Evolutionary conservation across 148 eudicot species (phyloP), one percentile per base, ranked within the genome.

Genomic region (Simmondsia chinensis): DNA sequence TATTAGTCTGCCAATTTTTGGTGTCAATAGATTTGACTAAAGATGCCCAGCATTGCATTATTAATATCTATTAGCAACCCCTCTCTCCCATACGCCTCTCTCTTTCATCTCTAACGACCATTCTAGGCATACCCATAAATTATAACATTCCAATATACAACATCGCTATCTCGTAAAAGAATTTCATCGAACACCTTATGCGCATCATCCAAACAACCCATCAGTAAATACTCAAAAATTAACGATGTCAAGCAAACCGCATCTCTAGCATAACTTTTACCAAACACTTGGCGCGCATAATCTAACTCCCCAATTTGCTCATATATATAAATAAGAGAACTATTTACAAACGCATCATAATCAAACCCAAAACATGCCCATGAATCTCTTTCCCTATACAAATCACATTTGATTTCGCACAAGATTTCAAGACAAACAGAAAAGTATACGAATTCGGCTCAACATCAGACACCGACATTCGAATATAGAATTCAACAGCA

Each of bases 391-490:
- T 40, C n/a, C n/a, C n/a, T n/a, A n/a, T n/a, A n/a, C n/a, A n/a
- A 28, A 48, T 9, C 56, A 38, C 60, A 25, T 17, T 30, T n/a
- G n/a, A n/a, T n/a, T n/a, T n/a, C n/a, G n/a, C n/a, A n/a, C n/a
- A n/a, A n/a, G n/a, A n/a, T n/a, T n/a, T n/a, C n/a, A 82, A 62
- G 58, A 82, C 19, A 28, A 71, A 66, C 12, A 82, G 82, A 47
- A n/a, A n/a, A n/a, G n/a, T n/a, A n/a, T n/a, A n/a, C n/a, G n/a
- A n/a, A n/a, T n/a, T n/a, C n/a, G n/a, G n/a, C n/a, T n/a, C n/a
- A n/a, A n/a, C n/a, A n/a, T n/a, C n/a, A n/a, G n/a, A n/a, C n/a
- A n/a, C n/a, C n/a, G n/a, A n/a, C n/a, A n/a, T n/a, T n/a, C n/a
- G n/a, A n/a, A n/a, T n/a, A n/a, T n/a, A n/a, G n/a, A n/a, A n/a